These are phyloP conservation scores for Geranium brycei DNA, from an alignment of 345 rosid species.

Conservation along the genomic window DNA sequence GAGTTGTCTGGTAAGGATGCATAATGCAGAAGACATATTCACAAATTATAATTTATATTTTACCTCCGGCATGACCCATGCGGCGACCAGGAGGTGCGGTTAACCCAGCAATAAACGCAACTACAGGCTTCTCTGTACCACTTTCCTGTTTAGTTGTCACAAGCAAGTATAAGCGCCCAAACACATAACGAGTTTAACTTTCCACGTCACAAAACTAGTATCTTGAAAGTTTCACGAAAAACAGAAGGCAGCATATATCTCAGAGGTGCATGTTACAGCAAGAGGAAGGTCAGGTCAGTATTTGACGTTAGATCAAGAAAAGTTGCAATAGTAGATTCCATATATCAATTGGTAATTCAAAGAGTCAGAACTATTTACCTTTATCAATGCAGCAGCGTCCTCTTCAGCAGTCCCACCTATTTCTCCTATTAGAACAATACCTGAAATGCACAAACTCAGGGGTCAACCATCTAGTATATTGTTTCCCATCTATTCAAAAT, in stretches of 20 bases:
- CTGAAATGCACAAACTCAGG: slow-evolving; percentile 20
- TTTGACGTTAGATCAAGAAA: not conserved
- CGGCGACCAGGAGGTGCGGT: slow-evolving; percentile 98
- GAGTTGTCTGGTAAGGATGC: too few relatives aligned
- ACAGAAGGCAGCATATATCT: not conserved
- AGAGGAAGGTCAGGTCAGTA: not conserved
- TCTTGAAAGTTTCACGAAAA: not conserved
- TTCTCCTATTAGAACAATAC: slow-evolving; percentile 87
- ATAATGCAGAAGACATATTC: too few relatives aligned
- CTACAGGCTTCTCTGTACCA: slow-evolving; percentile 82
- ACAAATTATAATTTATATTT: not conserved
- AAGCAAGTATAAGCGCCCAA: not conserved
- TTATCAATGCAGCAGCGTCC: slow-evolving; percentile 84
- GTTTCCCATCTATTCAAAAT: not conserved
- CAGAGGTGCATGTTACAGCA: not conserved
- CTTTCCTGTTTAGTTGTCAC: slow-evolving; percentile 55
- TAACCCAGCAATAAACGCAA: slow-evolving; percentile 95
- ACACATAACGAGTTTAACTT: not conserved
- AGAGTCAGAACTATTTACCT: slow-evolving; percentile 28
- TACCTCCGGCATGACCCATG: slow-evolving; percentile 99
- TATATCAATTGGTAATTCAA: not conserved
- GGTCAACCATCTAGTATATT: not conserved
- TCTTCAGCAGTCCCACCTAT: slow-evolving; percentile 98
- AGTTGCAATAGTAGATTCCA: not conserved
- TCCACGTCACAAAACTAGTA: not conserved